Base-by-base conservation (phyloP, 805 yeast species). In the Teunomyces lycoperdinae region DNA sequence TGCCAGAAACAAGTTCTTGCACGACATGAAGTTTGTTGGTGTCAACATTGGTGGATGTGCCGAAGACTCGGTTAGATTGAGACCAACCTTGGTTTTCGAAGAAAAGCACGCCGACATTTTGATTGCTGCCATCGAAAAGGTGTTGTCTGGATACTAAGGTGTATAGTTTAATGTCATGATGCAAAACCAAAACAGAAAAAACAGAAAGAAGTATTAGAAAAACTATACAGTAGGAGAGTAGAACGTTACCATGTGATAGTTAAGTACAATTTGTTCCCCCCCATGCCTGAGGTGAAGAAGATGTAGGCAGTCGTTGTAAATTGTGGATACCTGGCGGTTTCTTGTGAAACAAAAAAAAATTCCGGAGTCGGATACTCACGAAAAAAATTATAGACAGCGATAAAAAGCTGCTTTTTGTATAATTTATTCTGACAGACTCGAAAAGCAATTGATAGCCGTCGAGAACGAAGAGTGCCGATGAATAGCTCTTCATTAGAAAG, bases 21-120 rank as follows among this genome's bases (percentile, higher is more conserved):
- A 55, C 51, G 81, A 77, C 53, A 74, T 85, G 78, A 84, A 81
- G 70, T 61, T 68, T 42, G 74, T 63, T 43, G 96, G 96, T 67
- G 77, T 86, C 52, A 87, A 88, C 67, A 78, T 86, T 62, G 96
- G 96, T 58, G 95, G 91, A 43, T 88, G 96, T 71, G 91, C 92
- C 46, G 87, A 80, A 47, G 78, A 74, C 52, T 80, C 91, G 49
- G 85, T 88, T 44, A 83, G 96, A 73, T 76, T 87, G 66, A 81
- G 96, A 73, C 96, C 96, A 51, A 78, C 88, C 40, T 72, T 87
- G 58, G 81, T 83, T 16, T 87, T 87, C 64, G 90, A 85, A 73
- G 79, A 84, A 71, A 83, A 83, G 69, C 95, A 87, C 61, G 92
- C 87, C 47, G 89, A 86, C 56, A 66, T 86, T 47, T 76, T 87